Conservation (phyloP, 2,329 filamentous ascomycete genomes). For the Cladosporium sp. region DNA sequence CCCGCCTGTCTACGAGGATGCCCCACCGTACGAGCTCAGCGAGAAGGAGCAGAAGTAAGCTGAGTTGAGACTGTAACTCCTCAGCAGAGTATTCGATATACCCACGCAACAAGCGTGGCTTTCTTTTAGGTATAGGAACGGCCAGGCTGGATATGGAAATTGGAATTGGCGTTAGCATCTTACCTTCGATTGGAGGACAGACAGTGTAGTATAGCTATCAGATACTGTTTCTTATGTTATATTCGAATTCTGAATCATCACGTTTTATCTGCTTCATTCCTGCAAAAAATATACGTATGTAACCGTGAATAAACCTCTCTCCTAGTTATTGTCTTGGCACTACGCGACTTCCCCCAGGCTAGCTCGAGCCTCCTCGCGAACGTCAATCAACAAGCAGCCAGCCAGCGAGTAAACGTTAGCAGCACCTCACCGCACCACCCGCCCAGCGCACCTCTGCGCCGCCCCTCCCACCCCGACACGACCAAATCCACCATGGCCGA, state of each 20-base stretch:
- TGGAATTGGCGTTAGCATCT: background rate
- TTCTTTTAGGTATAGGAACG: background rate
- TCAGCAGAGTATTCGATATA: background rate
- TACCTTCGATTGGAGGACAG: background rate
- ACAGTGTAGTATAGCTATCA: conserved; percentile 7
- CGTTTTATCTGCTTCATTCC: background rate
- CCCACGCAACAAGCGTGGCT: background rate
- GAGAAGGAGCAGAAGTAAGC: conserved; percentile 17
- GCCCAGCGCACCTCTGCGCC: conserved; percentile 4
- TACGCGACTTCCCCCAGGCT: background rate
- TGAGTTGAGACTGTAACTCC: too few species aligned
- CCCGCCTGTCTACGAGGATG: conserved; percentile 30
- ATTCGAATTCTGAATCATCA: background rate
- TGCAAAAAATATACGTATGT: background rate
- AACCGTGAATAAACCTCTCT: background rate
- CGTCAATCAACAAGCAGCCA: conserved; percentile 4
- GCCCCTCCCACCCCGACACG: background rate
- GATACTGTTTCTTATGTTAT: too few species aligned
- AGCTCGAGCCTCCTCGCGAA: background rate
- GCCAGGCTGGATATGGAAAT: conserved; percentile 1
- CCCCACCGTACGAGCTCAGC: conserved; percentile 29
- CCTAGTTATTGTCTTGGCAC: background rate
- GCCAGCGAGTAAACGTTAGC: background rate
- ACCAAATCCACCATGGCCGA: conserved; percentile 50
- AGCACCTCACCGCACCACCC: background rate